These are phyloP conservation scores for Globisporangium polare DNA, from an alignment of 352 stramenopile species.

Conservation along the genomic window DNA sequence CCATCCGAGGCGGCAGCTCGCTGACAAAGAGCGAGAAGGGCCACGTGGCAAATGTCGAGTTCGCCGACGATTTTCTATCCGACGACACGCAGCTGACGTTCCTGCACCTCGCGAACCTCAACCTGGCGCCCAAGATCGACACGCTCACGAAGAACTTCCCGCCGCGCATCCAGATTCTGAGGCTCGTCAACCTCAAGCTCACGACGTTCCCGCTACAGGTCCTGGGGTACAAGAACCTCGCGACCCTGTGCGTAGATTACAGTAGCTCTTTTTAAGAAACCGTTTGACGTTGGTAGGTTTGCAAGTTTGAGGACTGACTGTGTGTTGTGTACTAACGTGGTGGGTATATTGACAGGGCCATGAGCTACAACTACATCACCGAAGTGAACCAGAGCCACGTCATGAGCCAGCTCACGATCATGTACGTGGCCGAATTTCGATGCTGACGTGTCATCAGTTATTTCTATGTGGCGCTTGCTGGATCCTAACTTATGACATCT, in stretches of 20 bases:
- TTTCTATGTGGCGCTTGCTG: background rate
- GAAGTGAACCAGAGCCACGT: background rate
- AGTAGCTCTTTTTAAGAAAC: no score
- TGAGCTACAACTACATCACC: slow-evolving; percentile 3
- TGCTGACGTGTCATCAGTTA: no score
- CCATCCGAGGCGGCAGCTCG: background rate
- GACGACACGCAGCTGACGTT: background rate
- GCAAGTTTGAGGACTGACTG: no score
- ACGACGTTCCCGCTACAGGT: background rate
- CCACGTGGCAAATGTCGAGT: slow-evolving; percentile 1
- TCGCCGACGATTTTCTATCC: slow-evolving; percentile 1
- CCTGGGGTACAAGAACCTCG: background rate
- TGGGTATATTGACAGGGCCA: background rate
- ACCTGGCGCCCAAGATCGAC: background rate
- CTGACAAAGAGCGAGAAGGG: background rate
- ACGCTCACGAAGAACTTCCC: background rate
- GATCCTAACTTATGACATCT: no score
- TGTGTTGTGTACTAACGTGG: no score
- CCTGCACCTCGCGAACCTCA: background rate
- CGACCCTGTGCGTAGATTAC: slow-evolving; percentile 4
- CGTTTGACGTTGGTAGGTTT: no score
- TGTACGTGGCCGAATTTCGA: background rate
- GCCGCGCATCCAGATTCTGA: background rate
- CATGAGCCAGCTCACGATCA: background rate
- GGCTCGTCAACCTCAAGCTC: background rate